phyloP scores from a whole-genome alignment of 495 filamentous ascomycete genomes.

The Bombardia bombarda region DNA sequence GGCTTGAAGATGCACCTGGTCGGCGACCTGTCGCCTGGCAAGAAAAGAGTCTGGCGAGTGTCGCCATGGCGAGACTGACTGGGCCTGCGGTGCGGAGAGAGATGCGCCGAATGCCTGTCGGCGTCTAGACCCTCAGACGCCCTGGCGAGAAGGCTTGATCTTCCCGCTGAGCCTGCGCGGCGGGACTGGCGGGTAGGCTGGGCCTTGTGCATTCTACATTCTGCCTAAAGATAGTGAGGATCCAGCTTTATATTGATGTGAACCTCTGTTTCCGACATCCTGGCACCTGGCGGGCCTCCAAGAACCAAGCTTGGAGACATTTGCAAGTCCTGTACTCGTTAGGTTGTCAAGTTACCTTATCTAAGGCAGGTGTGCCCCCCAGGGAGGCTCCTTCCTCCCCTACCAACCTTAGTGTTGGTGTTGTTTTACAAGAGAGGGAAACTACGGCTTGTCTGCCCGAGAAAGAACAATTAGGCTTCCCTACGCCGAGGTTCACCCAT shows the following conservation, averaged over 20 bases:
- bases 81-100: slow-evolving; percentile 5
- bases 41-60: neutral
- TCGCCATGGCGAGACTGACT: neutral
- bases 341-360: neutral
- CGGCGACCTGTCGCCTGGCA: neutral
- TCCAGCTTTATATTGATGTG: neutral
- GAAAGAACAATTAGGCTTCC: neutral
- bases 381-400: too few species aligned
- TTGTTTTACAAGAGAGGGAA: too few species aligned
- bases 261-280: slow-evolving; percentile 14
- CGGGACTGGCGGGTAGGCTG: too few species aligned
- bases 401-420: too few species aligned
- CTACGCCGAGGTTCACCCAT: neutral
- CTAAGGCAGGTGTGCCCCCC: neutral
- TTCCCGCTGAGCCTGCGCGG: neutral
- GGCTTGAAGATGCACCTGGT: too few species aligned
- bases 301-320: neutral
- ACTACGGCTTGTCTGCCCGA: neutral
- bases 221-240: slow-evolving; percentile 12
- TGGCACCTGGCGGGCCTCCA: neutral
- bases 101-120: slow-evolving; percentile 9
- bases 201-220: too few species aligned
- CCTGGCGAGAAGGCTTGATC: neutral
- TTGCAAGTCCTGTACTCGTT: neutral
- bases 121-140: slow-evolving; percentile 10